A percentile compares a stretch with the other conserved stretches of the same genome.
phyloP scores from a whole-genome alignment of 306 rosid species.

The Pyrus betulifolia region DNA sequence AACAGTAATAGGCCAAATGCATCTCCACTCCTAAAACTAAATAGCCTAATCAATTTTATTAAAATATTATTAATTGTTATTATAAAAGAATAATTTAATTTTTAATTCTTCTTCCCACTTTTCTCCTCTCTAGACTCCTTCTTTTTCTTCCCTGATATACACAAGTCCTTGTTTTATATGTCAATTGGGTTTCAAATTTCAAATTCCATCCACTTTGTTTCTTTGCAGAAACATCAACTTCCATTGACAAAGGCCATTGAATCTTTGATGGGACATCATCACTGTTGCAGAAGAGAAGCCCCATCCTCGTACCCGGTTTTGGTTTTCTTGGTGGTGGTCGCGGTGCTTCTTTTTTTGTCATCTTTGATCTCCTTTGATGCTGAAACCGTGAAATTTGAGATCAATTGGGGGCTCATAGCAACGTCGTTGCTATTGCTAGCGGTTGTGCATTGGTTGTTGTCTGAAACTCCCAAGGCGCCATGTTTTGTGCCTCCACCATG shows the following conservation, averaged over 20 bases:
- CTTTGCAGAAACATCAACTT: background rate
- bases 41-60: too few relatives aligned
- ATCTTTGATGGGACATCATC: slow-evolving; percentile 38
- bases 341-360: slow-evolving; percentile 15
- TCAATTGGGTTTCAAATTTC: slow-evolving; percentile 4
- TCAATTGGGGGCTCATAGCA: slow-evolving; percentile 35
- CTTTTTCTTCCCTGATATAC: background rate
- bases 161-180: background rate
- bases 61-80: too few relatives aligned
- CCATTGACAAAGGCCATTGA: background rate
- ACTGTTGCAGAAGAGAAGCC: slow-evolving; percentile 32
- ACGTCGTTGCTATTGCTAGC: slow-evolving; percentile 28
- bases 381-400: slow-evolving; percentile 17
- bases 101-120: too few relatives aligned
- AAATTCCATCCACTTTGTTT: background rate
- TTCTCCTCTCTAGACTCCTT: too few relatives aligned
- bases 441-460: slow-evolving; percentile 39
- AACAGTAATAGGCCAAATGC: too few relatives aligned
- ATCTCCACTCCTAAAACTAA: too few relatives aligned
- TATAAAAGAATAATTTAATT: too few relatives aligned
- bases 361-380: slow-evolving; percentile 8
- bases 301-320: slow-evolving; percentile 31
- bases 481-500: slow-evolving; percentile 14
- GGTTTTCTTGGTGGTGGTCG: slow-evolving; percentile 42
- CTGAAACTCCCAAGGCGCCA: slow-evolving; percentile 15